Evolutionary conservation across 2,329 filamentous ascomycete genomes (phyloP).

Genomic region (Neonectria magnoliae): DNA sequence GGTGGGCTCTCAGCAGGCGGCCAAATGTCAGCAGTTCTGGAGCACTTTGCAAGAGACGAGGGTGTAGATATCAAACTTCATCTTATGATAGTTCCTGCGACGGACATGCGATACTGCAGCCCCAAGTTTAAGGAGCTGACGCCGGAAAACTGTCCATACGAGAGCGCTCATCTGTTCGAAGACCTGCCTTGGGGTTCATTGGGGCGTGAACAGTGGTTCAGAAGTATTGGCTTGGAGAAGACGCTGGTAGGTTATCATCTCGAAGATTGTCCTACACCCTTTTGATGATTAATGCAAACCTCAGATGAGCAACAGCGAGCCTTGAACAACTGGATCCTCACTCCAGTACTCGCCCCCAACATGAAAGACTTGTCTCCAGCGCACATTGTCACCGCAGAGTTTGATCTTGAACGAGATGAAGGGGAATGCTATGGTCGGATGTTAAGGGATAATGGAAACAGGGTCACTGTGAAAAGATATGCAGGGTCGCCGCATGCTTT

Average conservation of each 20-base stretch:
- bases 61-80: slow-evolving; percentile 42
- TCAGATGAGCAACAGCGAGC: slow-evolving; percentile 26
- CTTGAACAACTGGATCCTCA: slow-evolving; percentile 24
- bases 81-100: slow-evolving; percentile 46
- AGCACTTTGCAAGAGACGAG: slow-evolving; percentile 48
- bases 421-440: slow-evolving; percentile 42
- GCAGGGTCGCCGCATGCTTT: slow-evolving; percentile 45
- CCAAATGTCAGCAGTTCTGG: slow-evolving; percentile 46
- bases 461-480: slow-evolving; percentile 42
- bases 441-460: slow-evolving; percentile 37
- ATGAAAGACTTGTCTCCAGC: slow-evolving; percentile 42
- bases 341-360: slow-evolving; percentile 41
- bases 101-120: slow-evolving; percentile 46
- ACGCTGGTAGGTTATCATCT: slow-evolving; percentile 27
- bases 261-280: neutral
- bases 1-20: slow-evolving; percentile 40
- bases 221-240: slow-evolving; percentile 44
- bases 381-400: slow-evolving; percentile 48
- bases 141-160: slow-evolving; percentile 34
- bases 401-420: slow-evolving; percentile 49
- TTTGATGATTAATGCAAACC: neutral
- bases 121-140: slow-evolving; percentile 26
- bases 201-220: slow-evolving; percentile 46
- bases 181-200: slow-evolving; percentile 44
- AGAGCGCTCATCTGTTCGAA: slow-evolving; percentile 39